Base-by-base conservation (phyloP, 345 rosid genomes). In the Moricandia arvensis region DNA sequence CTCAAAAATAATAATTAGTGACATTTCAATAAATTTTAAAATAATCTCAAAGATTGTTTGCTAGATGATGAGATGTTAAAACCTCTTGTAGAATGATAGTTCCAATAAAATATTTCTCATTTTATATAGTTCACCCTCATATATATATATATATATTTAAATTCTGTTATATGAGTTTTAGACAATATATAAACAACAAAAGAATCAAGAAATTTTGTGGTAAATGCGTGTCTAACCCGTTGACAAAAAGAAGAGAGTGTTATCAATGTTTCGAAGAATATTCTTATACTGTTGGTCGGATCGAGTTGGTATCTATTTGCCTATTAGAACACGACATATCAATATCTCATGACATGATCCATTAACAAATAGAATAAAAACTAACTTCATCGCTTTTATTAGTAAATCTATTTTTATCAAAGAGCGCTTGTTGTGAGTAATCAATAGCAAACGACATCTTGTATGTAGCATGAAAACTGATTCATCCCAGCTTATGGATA, bases 281-380 rank as follows among this genome's bases (percentile, higher is more conserved):
- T 59, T 68, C 59, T 59, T 60, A 59, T 34, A 57, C 8, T 49
- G 53, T 57, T 33, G 60, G 73, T 15, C 31, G 27, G 60, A 26
- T 12, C 21, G 11, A 12, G 4, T 75, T 75, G 69, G 26, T 68
- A 68, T 68, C 17, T 16, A 61, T 41, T 15, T 27, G 47, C 26
- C 55, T 17, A 68, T 67, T 68, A 35, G 68, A 29, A 59, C 35
- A 10, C 30, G 54, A 33, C n/a, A n/a, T n/a, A n/a, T n/a, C n/a
- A n/a, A n/a, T n/a, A n/a, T n/a, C n/a, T n/a, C n/a, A n/a, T n/a
- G n/a, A n/a, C n/a, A n/a, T n/a, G n/a, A n/a, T n/a, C n/a, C n/a
- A n/a, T n/a, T n/a, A n/a, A n/a, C n/a, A 75, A 13, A 51, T 27
- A 68, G 62, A 75, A 75, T 67, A 24, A 59, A 53, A 9, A 1